Percentiles rank a stretch among this genome's conserved stretches.
Conservation (phyloP, 192 early-diverging fungal genomes). For the Gryganskiella cystojenkinii region DNA sequence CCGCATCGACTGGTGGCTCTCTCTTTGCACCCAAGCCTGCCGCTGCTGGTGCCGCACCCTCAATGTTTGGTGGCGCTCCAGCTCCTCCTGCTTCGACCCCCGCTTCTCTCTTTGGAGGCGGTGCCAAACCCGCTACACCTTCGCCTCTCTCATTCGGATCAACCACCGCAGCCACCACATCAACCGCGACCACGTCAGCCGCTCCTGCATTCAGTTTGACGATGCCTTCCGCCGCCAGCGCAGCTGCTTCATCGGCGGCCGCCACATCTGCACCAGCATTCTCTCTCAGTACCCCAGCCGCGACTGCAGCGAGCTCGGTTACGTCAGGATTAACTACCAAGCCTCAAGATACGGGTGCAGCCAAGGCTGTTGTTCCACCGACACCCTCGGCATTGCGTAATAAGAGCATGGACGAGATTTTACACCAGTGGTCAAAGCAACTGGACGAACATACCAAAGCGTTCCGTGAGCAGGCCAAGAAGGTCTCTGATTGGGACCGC, state of each 20-base stretch:
- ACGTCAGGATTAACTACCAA: slow-evolving; percentile 52
- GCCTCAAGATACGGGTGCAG: slow-evolving; percentile 50
- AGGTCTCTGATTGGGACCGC: slow-evolving; percentile 89
- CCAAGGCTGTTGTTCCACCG: slow-evolving; percentile 54
- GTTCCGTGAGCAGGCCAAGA: slow-evolving; percentile 87
- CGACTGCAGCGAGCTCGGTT: slow-evolving; percentile 48
- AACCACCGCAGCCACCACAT: slow-evolving; percentile 5
- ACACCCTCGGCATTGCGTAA: slow-evolving; percentile 75
- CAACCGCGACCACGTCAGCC: slow-evolving; percentile 22
- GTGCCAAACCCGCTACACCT: slow-evolving; percentile 17
- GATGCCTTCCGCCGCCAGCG: slow-evolving; percentile 11
- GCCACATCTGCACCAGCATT: slow-evolving; percentile 43
- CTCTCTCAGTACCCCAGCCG: slow-evolving; percentile 44
- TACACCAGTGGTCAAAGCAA: slow-evolving; percentile 90
- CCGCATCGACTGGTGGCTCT: slow-evolving; percentile 15
- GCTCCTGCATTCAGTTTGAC: slow-evolving; percentile 28
- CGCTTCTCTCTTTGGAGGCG: slow-evolving; percentile 2
- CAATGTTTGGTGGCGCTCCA: slow-evolving; percentile 1
- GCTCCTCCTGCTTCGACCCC: slow-evolving; percentile 10
- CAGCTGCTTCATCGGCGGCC: slow-evolving; percentile 13
- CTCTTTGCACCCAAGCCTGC: slow-evolving; percentile 21
- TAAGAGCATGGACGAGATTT: slow-evolving; percentile 92
- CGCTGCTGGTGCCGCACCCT: slow-evolving; percentile 6
- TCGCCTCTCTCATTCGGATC: slow-evolving; percentile 20
- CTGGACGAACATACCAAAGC: slow-evolving; percentile 81